Evolutionary conservation across 169 alveolate species (phyloP), one percentile per base, ranked within the genome.

Genomic region (Eimeria acervulina): DNA sequence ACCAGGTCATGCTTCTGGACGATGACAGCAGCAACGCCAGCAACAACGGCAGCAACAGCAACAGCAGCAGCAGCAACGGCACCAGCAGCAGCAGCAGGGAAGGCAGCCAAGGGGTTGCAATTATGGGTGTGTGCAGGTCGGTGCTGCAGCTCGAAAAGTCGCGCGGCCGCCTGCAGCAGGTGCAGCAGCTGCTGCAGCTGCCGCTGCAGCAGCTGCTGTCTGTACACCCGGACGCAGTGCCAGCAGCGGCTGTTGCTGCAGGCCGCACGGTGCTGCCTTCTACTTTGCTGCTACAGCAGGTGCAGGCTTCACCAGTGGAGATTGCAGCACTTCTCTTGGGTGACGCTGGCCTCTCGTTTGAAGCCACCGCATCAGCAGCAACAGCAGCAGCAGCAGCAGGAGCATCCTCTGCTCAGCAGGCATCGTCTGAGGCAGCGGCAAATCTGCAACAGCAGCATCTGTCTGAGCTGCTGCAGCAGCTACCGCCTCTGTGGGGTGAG

Each of bases 151-250:
- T 84, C 10, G 59, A 84, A 38, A 51, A 21, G 26, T 23, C 78
- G 1, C 93, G 93, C 3, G 93, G 93, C 8, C 93, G 93, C 21
- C 17, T 55, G 15, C 1, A 59, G 42, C 93, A 84, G 78, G 93
- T 84, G 93, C 93, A 84, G 80, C 93, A 84, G 93, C 78, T 84
- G 93, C 93, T 84, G 93, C 93, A 84, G 80, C 76, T 31, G 93
- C 93, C 93, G 26, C 59, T 84, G 93, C 74, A 55, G 93, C 93
- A 33, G 55, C 93, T 84, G 93, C 93, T 84, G 59, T 15, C 74
- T 36, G 76, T 33, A 36, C 76, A 84, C 80, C 76, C 80, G 52
- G 55, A 59, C 15, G 74, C 80, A 31, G 78, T 84, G 61, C 80
- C 93, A 31, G 55, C 80, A 33, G 93, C 93, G 33, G 93, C 93